phyloP scores from a whole-genome alignment of 129 eudicot genomes.

The Centaurea solstitialis region DNA sequence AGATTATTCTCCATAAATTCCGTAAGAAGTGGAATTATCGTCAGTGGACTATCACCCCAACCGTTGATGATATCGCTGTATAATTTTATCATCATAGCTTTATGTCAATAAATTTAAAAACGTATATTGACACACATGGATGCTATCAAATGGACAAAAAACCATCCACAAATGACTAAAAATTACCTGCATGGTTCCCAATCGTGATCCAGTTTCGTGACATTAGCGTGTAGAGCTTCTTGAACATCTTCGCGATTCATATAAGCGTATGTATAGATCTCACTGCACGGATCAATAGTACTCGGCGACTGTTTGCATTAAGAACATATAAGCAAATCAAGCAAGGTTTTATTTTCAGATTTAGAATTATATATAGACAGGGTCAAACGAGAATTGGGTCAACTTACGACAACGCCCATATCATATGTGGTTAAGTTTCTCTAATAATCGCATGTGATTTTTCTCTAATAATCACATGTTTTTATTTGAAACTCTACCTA shows the following conservation, averaged over 20 bases:
- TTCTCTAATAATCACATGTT: background rate
- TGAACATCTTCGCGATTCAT: conserved; percentile 76
- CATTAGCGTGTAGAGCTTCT: conserved; percentile 85
- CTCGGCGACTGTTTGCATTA: conserved; percentile 5
- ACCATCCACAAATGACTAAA: background rate
- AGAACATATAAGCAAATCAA: conserved; percentile 1
- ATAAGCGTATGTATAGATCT: conserved; percentile 54
- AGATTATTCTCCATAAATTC: conserved; percentile 65
- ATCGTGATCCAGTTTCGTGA: conserved; percentile 58
- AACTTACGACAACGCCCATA: background rate
- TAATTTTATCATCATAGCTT: conserved; percentile 6
- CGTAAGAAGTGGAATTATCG: conserved; percentile 65
- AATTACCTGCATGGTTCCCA: conserved; percentile 85
- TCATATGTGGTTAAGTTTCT: background rate
- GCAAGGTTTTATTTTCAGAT: background rate
- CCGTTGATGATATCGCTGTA: conserved; percentile 43
- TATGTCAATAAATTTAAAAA: conserved; percentile 6
- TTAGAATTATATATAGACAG: background rate
- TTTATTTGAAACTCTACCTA: background rate
- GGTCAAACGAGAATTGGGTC: background rate
- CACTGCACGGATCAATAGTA: conserved; percentile 61
- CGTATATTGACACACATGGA: background rate
- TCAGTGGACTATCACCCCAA: conserved; percentile 78
- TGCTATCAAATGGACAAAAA: conserved; percentile 4
- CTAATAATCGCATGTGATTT: background rate